Base-by-base conservation (phyloP, 768 basidiomycete genomes). In the Cubamyces lactineus region DNA sequence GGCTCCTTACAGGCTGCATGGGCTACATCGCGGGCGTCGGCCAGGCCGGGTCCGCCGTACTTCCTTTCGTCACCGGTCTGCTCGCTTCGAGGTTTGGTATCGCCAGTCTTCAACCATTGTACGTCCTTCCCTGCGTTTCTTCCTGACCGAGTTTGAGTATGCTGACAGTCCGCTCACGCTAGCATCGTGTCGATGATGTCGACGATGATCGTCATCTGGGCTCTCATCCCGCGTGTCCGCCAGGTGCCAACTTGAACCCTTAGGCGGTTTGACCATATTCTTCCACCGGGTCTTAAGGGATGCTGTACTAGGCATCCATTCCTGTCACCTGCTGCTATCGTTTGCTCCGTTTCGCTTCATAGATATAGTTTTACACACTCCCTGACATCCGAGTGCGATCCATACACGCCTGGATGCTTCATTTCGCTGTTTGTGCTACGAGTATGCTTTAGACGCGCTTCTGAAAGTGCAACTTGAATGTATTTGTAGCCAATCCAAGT, bases 1-100 rank as follows among this genome's bases (percentile, higher is more conserved):
- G 86, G 81, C 78, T 94, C 9, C 78, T 92, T 23, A 81, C 80
- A 0, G 84, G 84, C 43, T 71, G 75, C n/a, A 78, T 80, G 43
- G 80, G 76, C 17, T 75, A 74, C 73, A 77, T 78, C 45, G 71
- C 73, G 2, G 74, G 75, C 16, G 62, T 73, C 42, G 89, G 91
- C 0, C 86, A 88, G 69, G 84, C 88, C 2, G 91, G 91, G 17
- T 85, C 85, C 43, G 90, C 90, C 0, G 63, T 88, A 7, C 68
- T 92, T 5, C 90, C 91, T 0, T 91, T 92, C 66, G 79, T 91
- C 62, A 87, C 87, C 0, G 89, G 90, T 23, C 80, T 85, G 1
- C 80, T 92, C 24, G 83, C 90, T 6, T 79, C 79, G 24, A 84
- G 79, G 61, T 82, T 84, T 41, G 89, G 82, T 0, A 88, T 89